Conservation (phyloP, 192 early-diverging fungal species). For the Rhizophlyctis rosea region DNA sequence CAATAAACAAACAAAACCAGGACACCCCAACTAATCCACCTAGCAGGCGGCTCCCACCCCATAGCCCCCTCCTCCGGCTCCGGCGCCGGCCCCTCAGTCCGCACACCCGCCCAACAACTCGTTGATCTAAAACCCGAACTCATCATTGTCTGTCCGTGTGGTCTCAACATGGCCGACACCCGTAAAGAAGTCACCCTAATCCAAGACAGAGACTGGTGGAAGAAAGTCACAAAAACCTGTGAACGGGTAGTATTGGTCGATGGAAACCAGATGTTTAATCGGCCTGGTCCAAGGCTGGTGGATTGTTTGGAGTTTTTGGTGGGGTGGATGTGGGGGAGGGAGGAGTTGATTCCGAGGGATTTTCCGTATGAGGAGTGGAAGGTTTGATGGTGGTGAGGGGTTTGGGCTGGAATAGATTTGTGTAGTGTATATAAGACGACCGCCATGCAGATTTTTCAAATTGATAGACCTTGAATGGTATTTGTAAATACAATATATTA, state of each 20-base stretch:
- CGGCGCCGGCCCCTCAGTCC: slow-evolving; percentile 37
- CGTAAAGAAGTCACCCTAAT: slow-evolving; percentile 30
- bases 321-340: slow-evolving; percentile 37
- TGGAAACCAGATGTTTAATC: slow-evolving; percentile 60
- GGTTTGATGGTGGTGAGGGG: too few species aligned
- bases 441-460: too few species aligned
- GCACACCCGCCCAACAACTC: slow-evolving; percentile 25
- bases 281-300: slow-evolving; percentile 53
- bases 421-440: too few species aligned
- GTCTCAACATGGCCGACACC: slow-evolving; percentile 41
- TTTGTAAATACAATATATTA: too few species aligned
- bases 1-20: too few species aligned
- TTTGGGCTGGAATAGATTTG: too few species aligned
- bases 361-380: slow-evolving; percentile 41
- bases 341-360: slow-evolving; percentile 34
- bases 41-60: slow-evolving; percentile 47
- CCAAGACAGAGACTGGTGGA: slow-evolving; percentile 30
- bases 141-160: slow-evolving; percentile 48
- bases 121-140: slow-evolving; percentile 38
- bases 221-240: slow-evolving; percentile 16
- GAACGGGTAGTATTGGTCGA: slow-evolving; percentile 47
- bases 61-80: slow-evolving; percentile 25
- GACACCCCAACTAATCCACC: slow-evolving; percentile 50
- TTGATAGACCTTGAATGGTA: too few species aligned
- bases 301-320: slow-evolving; percentile 56